phyloP scores from a whole-genome alignment of 345 rosid species.

The Streptanthus diversifolius region DNA sequence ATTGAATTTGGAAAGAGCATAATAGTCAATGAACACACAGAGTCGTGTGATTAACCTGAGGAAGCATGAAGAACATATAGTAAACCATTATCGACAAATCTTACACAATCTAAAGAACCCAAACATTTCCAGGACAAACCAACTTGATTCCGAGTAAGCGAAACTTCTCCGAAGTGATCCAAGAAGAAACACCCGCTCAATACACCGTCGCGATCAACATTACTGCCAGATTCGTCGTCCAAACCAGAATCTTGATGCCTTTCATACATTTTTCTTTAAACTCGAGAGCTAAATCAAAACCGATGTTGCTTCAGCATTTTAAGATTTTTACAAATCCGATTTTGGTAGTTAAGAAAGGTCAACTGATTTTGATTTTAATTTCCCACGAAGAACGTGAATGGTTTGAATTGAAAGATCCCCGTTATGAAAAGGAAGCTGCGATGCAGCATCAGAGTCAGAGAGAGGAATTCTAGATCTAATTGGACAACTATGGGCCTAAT shows the following conservation, averaged over 20 bases:
- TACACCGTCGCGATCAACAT: too few relatives aligned
- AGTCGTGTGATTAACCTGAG: neutral
- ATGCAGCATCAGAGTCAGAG: neutral
- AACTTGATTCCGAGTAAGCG: conserved; percentile 48
- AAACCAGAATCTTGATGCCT: conserved; percentile 1
- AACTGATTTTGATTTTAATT: neutral
- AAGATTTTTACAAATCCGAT: neutral
- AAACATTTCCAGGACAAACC: conserved; percentile 74
- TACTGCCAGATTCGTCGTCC: too few relatives aligned
- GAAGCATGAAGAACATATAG: neutral
- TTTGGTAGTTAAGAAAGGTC: too few relatives aligned
- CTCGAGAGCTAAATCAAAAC: neutral
- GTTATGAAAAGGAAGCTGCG: neutral
- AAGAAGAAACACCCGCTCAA: conserved; percentile 48
- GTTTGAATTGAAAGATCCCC: neutral
- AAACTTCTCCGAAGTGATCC: conserved; percentile 69
- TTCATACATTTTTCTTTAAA: conserved; percentile 12
- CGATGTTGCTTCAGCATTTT: neutral
- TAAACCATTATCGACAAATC: conserved; percentile 16
- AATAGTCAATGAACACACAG: neutral
- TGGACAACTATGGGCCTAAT: neutral
- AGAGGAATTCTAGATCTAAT: neutral
- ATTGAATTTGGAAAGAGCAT: neutral
- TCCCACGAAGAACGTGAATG: neutral
- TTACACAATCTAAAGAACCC: conserved; percentile 50